phyloP scores from a whole-genome alignment of 768 basidiomycete genomes.

The Hygrophoropsis aurantiaca region DNA sequence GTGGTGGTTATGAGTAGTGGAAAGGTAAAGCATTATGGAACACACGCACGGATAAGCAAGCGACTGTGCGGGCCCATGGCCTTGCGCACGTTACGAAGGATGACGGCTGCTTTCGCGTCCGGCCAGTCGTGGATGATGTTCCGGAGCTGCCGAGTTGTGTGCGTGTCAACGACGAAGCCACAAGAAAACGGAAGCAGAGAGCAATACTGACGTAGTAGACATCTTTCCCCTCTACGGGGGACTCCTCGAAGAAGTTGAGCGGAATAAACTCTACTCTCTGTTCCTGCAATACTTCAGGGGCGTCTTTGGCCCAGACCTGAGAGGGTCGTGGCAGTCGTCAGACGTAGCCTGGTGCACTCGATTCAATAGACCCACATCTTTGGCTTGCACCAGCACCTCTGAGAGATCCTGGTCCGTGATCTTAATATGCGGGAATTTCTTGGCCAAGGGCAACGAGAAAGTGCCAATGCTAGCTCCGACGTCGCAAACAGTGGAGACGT shows the following conservation, averaged over 20 bases:
- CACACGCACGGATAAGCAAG: constrained; percentile 25
- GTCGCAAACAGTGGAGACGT: constrained; percentile 27
- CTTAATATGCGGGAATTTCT: constrained; percentile 22
- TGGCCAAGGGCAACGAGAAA: constrained; percentile 23
- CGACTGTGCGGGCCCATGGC: constrained; percentile 22
- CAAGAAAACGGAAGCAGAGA: constrained; percentile 8
- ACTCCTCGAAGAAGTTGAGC: constrained; percentile 15
- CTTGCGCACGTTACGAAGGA: constrained; percentile 22
- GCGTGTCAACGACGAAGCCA: too few species aligned
- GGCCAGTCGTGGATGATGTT: constrained; percentile 34
- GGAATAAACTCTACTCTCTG: constrained; percentile 14
- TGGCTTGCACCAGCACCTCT: constrained; percentile 19
- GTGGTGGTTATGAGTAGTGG: constrained; percentile 8
- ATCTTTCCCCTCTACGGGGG: constrained; percentile 8
- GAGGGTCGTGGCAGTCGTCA: background rate
- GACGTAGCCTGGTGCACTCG: background rate
- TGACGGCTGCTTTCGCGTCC: constrained; percentile 19
- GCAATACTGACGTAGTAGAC: constrained; percentile 15
- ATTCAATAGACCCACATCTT: constrained; percentile 6
- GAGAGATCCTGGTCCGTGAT: constrained; percentile 29
- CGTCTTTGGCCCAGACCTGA: constrained; percentile 14
- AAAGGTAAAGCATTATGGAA: constrained; percentile 10
- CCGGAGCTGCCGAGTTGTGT: constrained; percentile 8
- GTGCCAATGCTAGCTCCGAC: constrained; percentile 32
- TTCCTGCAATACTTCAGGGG: constrained; percentile 8